Conservation (phyloP, 139 green algal genomes). For the Pleodorina starrii region DNA sequence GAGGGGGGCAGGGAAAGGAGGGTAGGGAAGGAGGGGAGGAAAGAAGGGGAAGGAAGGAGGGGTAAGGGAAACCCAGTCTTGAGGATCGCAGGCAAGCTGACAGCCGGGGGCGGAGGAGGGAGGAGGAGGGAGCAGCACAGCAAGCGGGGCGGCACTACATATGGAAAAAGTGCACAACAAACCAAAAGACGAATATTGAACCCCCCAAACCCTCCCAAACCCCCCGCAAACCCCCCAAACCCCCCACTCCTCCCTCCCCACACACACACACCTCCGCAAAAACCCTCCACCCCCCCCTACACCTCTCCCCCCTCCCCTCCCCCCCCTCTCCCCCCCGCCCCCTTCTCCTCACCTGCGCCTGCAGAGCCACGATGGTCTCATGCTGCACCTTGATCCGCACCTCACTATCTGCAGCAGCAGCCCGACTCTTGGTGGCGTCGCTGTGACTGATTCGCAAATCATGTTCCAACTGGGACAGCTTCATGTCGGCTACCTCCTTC, state of each 20-base stretch:
- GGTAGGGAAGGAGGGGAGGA: not conserved
- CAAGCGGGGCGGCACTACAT: too few relatives aligned
- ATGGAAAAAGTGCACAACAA: too few relatives aligned
- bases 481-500: constrained; percentile 31
- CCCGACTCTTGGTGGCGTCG: constrained; percentile 1
- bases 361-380: constrained; percentile 38
- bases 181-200: too few relatives aligned
- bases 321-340: not conserved
- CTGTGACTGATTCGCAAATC: constrained; percentile 20
- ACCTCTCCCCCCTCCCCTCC: not conserved
- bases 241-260: too few relatives aligned
- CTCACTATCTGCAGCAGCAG: not conserved
- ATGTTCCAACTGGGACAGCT: constrained; percentile 11
- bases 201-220: too few relatives aligned
- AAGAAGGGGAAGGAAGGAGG: too few relatives aligned
- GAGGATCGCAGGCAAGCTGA: too few relatives aligned
- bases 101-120: too few relatives aligned
- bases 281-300: not conserved
- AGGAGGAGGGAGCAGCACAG: too few relatives aligned
- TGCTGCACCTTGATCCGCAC: constrained; percentile 47
- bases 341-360: constrained; percentile 34
- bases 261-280: too few relatives aligned
- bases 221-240: too few relatives aligned
- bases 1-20: not conserved
- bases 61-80: too few relatives aligned